Percentiles rank a stretch among this genome's conserved stretches.
phyloP scores from a whole-genome alignment of 2,329 filamentous ascomycete species.

The Cordyceps tenuipes region DNA sequence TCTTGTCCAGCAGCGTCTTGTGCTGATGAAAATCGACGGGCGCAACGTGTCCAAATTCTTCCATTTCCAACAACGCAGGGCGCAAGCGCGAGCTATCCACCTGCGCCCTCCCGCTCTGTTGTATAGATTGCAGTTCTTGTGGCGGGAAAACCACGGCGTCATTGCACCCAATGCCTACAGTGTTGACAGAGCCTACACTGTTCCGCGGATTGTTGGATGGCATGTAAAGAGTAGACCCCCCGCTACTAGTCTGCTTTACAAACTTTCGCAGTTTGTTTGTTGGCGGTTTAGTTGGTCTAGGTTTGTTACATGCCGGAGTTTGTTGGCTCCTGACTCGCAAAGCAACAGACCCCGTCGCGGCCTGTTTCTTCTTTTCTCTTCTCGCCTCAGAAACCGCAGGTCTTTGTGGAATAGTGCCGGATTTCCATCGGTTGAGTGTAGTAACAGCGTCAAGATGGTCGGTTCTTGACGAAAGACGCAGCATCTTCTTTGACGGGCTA shows the following conservation, averaged over 20 bases:
- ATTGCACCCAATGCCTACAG: background rate
- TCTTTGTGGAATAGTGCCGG: slow-evolving; percentile 41
- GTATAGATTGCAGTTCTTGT: background rate
- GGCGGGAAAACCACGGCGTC: background rate
- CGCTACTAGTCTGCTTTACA: slow-evolving; percentile 21
- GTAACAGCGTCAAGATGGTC: slow-evolving; percentile 51
- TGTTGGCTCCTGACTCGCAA: slow-evolving; percentile 20
- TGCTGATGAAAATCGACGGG: slow-evolving; percentile 37
- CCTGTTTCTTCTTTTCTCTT: slow-evolving; percentile 13
- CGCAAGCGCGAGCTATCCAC: slow-evolving; percentile 19
- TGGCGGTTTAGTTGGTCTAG: background rate
- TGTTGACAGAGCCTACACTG: background rate
- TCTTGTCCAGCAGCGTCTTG: slow-evolving; percentile 46
- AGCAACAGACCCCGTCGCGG: slow-evolving; percentile 13
- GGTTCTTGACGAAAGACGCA: slow-evolving; percentile 50
- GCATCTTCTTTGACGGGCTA: slow-evolving; percentile 47
- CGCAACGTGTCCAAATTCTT: slow-evolving; percentile 26
- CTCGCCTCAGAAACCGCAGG: slow-evolving; percentile 22
- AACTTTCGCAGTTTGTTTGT: slow-evolving; percentile 19
- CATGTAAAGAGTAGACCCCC: slow-evolving; percentile 16
- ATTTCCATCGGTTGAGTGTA: slow-evolving; percentile 47
- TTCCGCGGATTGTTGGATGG: background rate
- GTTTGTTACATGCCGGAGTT: background rate
- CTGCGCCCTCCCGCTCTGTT: background rate
- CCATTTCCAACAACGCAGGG: slow-evolving; percentile 49